A percentile compares a stretch with the other conserved stretches of the same genome.
phyloP scores from a whole-genome alignment of 768 basidiomycete genomes.

The Leccinum barrowsii region DNA sequence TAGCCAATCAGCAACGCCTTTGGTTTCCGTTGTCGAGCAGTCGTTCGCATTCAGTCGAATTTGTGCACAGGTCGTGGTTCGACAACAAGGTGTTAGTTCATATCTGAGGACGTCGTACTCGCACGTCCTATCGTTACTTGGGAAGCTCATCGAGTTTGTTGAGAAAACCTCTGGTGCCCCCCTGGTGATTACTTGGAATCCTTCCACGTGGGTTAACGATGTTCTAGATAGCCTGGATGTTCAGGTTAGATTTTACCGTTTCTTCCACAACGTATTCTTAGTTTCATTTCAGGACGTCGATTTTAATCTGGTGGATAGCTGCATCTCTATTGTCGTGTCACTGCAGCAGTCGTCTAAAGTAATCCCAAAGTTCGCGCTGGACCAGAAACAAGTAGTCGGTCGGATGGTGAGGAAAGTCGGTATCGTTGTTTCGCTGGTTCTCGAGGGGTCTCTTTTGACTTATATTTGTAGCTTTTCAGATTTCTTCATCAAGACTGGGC shows the following conservation, averaged over 20 bases:
- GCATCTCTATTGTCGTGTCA: conserved; percentile 52
- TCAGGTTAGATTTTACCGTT: conserved; percentile 40
- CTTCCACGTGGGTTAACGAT: conserved; percentile 56
- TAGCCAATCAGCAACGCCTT: conserved; percentile 38
- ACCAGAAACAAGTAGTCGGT: conserved; percentile 52
- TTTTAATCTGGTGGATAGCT: conserved; percentile 68
- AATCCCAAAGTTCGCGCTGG: conserved; percentile 50
- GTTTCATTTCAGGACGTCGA: conserved; percentile 31
- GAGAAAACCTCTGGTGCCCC: conserved; percentile 31
- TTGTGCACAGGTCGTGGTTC: conserved; percentile 40
- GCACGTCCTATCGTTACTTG: conserved; percentile 49
- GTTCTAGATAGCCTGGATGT: conserved; percentile 53
- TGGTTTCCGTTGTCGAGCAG: conserved; percentile 56
- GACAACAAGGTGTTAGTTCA: conserved; percentile 29
- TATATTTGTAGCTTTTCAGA: conserved; percentile 52
- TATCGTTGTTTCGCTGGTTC: not conserved
- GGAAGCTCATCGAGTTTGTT: conserved; percentile 45
- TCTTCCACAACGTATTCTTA: not conserved
- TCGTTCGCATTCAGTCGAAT: conserved; percentile 43
- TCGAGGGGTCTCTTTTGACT: conserved; percentile 1
- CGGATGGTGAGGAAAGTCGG: conserved; percentile 56
- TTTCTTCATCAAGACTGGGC: conserved; percentile 68
- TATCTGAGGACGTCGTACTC: conserved; percentile 49
- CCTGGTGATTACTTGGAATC: conserved; percentile 52
- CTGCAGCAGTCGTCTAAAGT: conserved; percentile 51